Evolutionary conservation across 2,329 filamentous ascomycete species (phyloP).

Genomic region (Colletotrichum tropicale): DNA sequence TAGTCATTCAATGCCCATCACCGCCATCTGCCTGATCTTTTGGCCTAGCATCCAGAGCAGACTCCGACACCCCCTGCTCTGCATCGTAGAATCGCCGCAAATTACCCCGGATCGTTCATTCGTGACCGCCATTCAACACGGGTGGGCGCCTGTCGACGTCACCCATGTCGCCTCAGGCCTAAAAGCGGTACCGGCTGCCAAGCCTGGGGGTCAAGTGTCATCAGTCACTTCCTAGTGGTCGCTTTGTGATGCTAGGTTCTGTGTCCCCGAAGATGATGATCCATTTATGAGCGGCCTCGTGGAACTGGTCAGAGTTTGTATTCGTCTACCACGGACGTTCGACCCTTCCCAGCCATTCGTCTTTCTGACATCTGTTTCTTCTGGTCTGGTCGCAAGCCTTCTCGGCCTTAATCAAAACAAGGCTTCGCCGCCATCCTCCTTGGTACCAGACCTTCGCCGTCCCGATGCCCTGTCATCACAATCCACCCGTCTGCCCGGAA

Average conservation of each 20-base stretch:
- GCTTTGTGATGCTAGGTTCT: neutral
- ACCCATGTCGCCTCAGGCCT: neutral
- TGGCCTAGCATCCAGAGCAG: neutral
- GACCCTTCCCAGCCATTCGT: neutral
- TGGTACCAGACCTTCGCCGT: neutral
- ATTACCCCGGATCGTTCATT: neutral
- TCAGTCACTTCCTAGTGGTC: neutral
- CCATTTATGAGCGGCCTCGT: neutral
- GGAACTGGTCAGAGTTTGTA: conserved; percentile 5
- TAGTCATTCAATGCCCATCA: neutral
- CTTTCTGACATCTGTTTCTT: neutral
- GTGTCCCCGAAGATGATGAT: neutral
- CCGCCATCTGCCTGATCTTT: neutral
- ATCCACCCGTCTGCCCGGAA: conserved; percentile 2
- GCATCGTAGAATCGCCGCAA: neutral
- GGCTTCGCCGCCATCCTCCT: neutral
- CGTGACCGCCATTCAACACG: neutral
- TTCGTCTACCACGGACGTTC: conserved; percentile 10
- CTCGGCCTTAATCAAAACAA: neutral
- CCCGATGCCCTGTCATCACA: conserved; percentile 7
- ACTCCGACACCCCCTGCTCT: neutral
- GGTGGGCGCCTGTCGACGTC: neutral
- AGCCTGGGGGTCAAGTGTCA: neutral
- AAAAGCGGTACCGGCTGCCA: neutral
- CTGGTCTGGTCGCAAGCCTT: neutral